Evolutionary conservation across 805 yeast species (phyloP).

Genomic region (Saccharomycopsis lassenensis): DNA sequence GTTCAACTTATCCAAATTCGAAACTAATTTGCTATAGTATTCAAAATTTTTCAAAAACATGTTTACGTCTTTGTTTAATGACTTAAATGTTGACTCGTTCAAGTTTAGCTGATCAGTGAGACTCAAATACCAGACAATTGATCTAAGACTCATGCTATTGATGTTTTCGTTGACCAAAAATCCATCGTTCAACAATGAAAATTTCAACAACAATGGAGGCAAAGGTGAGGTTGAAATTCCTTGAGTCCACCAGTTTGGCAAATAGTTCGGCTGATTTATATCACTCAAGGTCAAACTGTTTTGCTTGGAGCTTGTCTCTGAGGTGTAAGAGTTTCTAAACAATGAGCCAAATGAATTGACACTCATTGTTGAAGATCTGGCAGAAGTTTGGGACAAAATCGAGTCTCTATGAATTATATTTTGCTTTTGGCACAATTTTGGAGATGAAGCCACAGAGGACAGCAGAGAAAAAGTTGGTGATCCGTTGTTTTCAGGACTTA

Average conservation of each 20-base stretch:
- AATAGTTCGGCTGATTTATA: slow-evolving; percentile 3
- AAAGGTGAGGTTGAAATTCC: slow-evolving; percentile 14
- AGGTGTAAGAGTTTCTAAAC: slow-evolving; percentile 3
- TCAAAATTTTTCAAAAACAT: slow-evolving; percentile 13
- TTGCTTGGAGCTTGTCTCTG: too few species aligned
- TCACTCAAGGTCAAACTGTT: too few species aligned
- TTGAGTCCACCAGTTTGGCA: slow-evolving; percentile 16
- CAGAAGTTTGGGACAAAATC: slow-evolving; percentile 4
- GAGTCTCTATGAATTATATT: slow-evolving; percentile 1
- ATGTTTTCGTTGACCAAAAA: slow-evolving; percentile 8
- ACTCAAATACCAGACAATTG: slow-evolving; percentile 14
- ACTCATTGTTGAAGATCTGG: slow-evolving; percentile 15
- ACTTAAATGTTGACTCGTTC: slow-evolving; percentile 11
- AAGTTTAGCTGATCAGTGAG: slow-evolving; percentile 6
- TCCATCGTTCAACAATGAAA: slow-evolving; percentile 6
- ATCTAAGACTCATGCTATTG: slow-evolving; percentile 11
- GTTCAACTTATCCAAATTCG: slow-evolving; percentile 6
- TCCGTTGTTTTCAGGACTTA: slow-evolving; percentile 5
- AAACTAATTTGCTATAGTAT: slow-evolving; percentile 4
- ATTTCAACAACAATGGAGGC: slow-evolving; percentile 15
- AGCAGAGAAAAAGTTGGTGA: slow-evolving; percentile 2
- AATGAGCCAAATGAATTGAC: slow-evolving; percentile 9
- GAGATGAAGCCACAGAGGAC: slow-evolving; percentile 1
- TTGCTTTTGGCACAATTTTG: slow-evolving; percentile 4
- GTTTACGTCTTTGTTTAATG: slow-evolving; percentile 8